These are phyloP conservation scores for Crepidotus variabilis DNA, from an alignment of 768 basidiomycete genomes.

Conservation along the genomic window DNA sequence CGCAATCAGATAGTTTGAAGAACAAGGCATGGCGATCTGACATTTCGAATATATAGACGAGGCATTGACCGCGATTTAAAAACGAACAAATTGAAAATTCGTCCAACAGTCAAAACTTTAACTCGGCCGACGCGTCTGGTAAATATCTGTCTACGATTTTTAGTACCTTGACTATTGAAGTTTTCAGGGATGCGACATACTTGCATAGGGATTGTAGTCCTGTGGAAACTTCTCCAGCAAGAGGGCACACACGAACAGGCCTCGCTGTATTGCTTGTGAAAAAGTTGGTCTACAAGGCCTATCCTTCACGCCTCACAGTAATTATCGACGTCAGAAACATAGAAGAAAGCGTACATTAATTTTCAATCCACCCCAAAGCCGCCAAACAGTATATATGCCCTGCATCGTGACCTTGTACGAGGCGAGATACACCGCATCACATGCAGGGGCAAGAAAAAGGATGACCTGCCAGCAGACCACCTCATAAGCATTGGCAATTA, in stretches of 20 bases:
- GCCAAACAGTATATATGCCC: conserved; percentile 12
- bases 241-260: conserved; percentile 13
- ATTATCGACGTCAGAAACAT: background rate
- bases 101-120: too few relatives aligned
- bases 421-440: too few relatives aligned
- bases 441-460: conserved; percentile 18
- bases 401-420: conserved; percentile 6
- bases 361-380: conserved; percentile 11
- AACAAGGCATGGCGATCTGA: too few relatives aligned
- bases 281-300: conserved; percentile 18
- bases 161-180: background rate
- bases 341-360: conserved; percentile 5
- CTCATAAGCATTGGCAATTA: background rate
- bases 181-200: conserved; percentile 28
- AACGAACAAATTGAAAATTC: too few relatives aligned
- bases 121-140: background rate
- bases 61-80: too few relatives aligned
- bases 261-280: conserved; percentile 20
- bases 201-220: conserved; percentile 30
- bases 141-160: background rate
- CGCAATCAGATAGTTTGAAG: too few relatives aligned
- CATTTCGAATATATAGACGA: too few relatives aligned
- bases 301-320: conserved; percentile 4
- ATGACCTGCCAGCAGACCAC: background rate
- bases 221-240: conserved; percentile 32